Percentiles rank a stretch among this genome's conserved stretches.
These are phyloP conservation scores for Nothophoma quercina DNA, from an alignment of 2,329 filamentous ascomycete genomes.

Conservation along the genomic window DNA sequence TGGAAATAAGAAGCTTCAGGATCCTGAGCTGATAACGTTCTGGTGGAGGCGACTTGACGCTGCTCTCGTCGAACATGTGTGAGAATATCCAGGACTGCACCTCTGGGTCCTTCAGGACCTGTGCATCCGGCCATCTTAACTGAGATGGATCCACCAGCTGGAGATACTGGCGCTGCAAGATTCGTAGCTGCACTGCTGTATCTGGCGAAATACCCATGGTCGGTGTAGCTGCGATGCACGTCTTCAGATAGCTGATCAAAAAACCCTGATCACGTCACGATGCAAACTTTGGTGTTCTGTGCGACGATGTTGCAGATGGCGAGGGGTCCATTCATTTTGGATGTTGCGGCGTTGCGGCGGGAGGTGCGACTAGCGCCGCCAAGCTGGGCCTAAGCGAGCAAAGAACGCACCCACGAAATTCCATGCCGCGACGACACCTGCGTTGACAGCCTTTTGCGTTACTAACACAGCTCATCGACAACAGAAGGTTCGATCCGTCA, in stretches of 20 bases:
- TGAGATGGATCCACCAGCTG: conserved; percentile 71
- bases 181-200: conserved; percentile 25
- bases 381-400: conserved; percentile 16
- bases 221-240: neutral
- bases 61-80: conserved; percentile 69
- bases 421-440: too few relatives aligned
- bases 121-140: conserved; percentile 69
- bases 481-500: conserved; percentile 46
- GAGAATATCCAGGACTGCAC: conserved; percentile 73
- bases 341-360: conserved; percentile 6
- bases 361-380: conserved; percentile 9
- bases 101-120: conserved; percentile 64
- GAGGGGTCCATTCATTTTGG: neutral
- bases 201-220: conserved; percentile 26
- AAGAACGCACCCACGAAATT: conserved; percentile 15
- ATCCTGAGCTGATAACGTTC: conserved; percentile 73
- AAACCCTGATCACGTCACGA: neutral
- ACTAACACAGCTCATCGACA: conserved; percentile 36
- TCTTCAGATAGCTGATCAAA: neutral
- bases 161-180: conserved; percentile 77
- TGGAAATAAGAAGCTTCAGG: conserved; percentile 74
- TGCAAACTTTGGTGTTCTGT: neutral
- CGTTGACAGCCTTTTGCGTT: conserved; percentile 25
- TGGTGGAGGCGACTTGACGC: conserved; percentile 67
- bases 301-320: conserved; percentile 4